A percentile compares a stretch with the other conserved stretches of the same genome.
These are phyloP conservation scores for Pseudozyma sp. DNA, from an alignment of 1,284 basidiomycete species.

Conservation along the genomic window DNA sequence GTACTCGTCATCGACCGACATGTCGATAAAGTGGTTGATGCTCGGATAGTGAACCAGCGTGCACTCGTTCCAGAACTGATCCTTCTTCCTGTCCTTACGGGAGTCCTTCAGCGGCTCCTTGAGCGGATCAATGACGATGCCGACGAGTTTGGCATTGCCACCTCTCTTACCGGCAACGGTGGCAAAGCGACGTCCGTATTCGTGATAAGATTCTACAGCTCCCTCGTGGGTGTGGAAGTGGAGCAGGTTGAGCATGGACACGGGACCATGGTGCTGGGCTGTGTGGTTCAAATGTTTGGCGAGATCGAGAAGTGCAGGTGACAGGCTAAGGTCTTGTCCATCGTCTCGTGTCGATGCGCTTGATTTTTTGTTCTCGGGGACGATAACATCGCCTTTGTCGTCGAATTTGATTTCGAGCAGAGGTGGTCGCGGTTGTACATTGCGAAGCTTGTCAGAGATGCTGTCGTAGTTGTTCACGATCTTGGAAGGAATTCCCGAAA, in stretches of 20 bases:
- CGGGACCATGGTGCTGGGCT: conserved; percentile 22
- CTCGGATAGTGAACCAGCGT: conserved; percentile 49
- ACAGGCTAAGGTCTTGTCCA: conserved; percentile 44
- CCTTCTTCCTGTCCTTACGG: conserved; percentile 14
- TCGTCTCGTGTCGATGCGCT: conserved; percentile 10
- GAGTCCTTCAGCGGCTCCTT: conserved; percentile 16
- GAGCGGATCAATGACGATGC: conserved; percentile 39
- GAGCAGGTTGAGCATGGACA: conserved; percentile 55
- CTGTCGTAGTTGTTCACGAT: conserved; percentile 38
- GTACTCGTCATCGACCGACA: conserved; percentile 51
- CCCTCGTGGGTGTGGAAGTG: conserved; percentile 30
- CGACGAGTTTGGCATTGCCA: conserved; percentile 52
- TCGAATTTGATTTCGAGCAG: conserved; percentile 33
- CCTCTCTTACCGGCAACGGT: conserved; percentile 39
- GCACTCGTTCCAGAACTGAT: conserved; percentile 52
- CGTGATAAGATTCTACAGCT: conserved; percentile 40
- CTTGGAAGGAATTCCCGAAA: conserved; percentile 36
- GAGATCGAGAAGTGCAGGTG: conserved; percentile 31
- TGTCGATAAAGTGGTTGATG: conserved; percentile 55
- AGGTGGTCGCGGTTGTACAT: conserved; percentile 2
- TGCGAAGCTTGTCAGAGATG: conserved; percentile 26
- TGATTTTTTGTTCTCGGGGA: background rate
- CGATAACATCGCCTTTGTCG: conserved; percentile 17
- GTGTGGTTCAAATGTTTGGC: conserved; percentile 29
- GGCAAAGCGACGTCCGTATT: conserved; percentile 46